Evolutionary conservation across 1,284 basidiomycete genomes (phyloP), one percentile per base, ranked within the genome.

Genomic region (Ustilago hordei): DNA sequence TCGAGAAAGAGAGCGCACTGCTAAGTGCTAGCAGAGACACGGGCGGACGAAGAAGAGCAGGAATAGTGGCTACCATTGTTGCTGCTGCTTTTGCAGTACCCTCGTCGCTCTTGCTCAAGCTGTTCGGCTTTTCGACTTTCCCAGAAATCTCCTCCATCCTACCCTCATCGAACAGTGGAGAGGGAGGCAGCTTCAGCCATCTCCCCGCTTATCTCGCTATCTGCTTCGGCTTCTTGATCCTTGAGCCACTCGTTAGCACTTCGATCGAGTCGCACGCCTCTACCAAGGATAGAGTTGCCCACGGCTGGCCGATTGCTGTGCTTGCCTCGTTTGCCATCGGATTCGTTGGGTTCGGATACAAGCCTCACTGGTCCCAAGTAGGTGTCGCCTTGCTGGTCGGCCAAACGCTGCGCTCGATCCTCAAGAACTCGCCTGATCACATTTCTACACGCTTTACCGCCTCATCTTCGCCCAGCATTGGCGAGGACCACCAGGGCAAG

Each of bases 281-380:
- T 2, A 60, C 79, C 8, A 63, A 75, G 31, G 66, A 79, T n/a
- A 67, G 81, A 15, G 80, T 81, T 1, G 60, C 64, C 7, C 83
- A 85, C 38, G 84, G 80, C 12, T 85, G 84, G 84, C 82, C 82
- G 2, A 71, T 84, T 23, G 82, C 78, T 4, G 74, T 83, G 5
- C 65, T 81, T 11, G 79, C 79, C 9, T 60, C 62, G 6, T 70
- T 80, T 32, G 63, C 75, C 9, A 78, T 85, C 35, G 84, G 83
- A 0, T 80, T 73, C 35, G 81, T 82, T 8, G 84, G 79, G 3
- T 85, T 85, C 36, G 78, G 72, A 23, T 62, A 72, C 45, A 68
- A 66, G 34, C 66, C 74, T 6, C 39, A 53, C 4, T 72, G 75
- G 59, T 71, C 69, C 17, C 78, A 83, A 36, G 4, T 74, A 2